Evolutionary conservation across 805 yeast species (phyloP).

Genomic region (Yamadazyma endophytica): DNA sequence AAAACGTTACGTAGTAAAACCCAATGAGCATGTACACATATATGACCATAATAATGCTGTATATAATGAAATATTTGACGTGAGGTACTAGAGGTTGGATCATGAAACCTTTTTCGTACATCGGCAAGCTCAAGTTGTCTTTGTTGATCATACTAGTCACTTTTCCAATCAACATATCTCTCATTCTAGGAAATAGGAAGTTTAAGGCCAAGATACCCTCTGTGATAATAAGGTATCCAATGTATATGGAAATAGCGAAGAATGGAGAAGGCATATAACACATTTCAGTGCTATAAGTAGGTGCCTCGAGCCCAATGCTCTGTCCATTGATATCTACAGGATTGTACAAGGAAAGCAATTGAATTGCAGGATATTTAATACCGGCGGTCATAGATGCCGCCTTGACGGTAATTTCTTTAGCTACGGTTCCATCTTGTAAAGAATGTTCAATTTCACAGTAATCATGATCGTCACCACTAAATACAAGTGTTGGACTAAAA

Average conservation of each 20-base stretch:
- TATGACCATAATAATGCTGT: background rate
- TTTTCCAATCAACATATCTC: background rate
- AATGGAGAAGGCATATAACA: conserved; percentile 59
- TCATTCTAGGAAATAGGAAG: conserved; percentile 5
- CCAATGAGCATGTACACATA: conserved; percentile 1
- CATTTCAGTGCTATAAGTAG: conserved; percentile 39
- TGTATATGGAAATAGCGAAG: conserved; percentile 34
- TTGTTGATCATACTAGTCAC: background rate
- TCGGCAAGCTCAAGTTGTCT: background rate
- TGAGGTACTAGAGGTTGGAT: too few species aligned
- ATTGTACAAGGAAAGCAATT: conserved; percentile 35
- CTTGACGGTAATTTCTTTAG: conserved; percentile 36
- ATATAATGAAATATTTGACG: conserved; percentile 1
- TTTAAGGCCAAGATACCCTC: conserved; percentile 11
- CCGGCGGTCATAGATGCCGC: conserved; percentile 41
- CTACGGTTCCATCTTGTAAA: conserved; percentile 4
- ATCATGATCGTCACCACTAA: conserved; percentile 97
- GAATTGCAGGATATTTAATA: conserved; percentile 37
- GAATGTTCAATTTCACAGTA: conserved; percentile 75
- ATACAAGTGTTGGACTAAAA: conserved; percentile 63
- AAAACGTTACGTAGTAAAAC: conserved; percentile 2
- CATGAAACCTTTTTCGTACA: too few species aligned
- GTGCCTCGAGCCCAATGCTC: background rate
- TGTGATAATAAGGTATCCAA: conserved; percentile 14
- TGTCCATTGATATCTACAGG: conserved; percentile 23